A percentile compares a stretch with the other conserved stretches of the same genome.
phyloP scores from a whole-genome alignment of 2,329 filamentous ascomycete genomes.

The Calcarisporium arbuscula region DNA sequence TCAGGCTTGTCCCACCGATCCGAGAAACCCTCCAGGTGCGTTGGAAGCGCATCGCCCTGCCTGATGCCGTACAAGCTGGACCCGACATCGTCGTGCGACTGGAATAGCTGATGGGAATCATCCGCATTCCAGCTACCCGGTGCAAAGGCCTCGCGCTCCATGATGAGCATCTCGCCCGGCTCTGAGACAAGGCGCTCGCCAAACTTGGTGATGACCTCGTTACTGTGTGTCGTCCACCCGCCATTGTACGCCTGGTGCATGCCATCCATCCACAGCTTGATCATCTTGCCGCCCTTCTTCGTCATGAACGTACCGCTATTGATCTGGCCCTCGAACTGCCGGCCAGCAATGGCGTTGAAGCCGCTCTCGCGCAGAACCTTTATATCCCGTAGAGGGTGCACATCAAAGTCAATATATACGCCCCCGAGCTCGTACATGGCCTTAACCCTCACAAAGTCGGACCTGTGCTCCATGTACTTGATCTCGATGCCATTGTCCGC shows the following conservation, averaged over 20 bases:
- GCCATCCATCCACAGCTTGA: constrained; percentile 13
- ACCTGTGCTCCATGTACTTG: constrained; percentile 12
- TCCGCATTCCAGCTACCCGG: constrained; percentile 14
- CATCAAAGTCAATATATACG: constrained; percentile 17
- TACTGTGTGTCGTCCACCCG: constrained; percentile 21
- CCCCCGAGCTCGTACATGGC: constrained; percentile 14
- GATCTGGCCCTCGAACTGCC: constrained; percentile 11
- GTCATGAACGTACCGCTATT: constrained; percentile 20
- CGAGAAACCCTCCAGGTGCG: constrained; percentile 4
- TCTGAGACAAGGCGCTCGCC: constrained; percentile 40
- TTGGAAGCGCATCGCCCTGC: constrained; percentile 1
- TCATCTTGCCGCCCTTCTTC: constrained; percentile 11
- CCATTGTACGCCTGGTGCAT: constrained; percentile 22
- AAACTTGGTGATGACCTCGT: constrained; percentile 16
- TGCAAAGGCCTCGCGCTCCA: constrained; percentile 17
- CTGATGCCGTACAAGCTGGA: constrained; percentile 1
- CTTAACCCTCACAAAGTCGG: constrained; percentile 16
- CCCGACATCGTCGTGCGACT: constrained; percentile 10
- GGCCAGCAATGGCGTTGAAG: constrained; percentile 13
- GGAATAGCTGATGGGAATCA: constrained; percentile 11
- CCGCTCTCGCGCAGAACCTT: constrained; percentile 10
- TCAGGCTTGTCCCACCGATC: not conserved
- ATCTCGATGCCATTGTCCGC: constrained; percentile 11
- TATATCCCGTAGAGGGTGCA: constrained; percentile 12
- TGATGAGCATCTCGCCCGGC: constrained; percentile 17